A percentile compares a stretch with the other conserved stretches of the same genome.
These are phyloP conservation scores for Erigeron canadensis DNA, from an alignment of 129 eudicot species.

Conservation along the genomic window DNA sequence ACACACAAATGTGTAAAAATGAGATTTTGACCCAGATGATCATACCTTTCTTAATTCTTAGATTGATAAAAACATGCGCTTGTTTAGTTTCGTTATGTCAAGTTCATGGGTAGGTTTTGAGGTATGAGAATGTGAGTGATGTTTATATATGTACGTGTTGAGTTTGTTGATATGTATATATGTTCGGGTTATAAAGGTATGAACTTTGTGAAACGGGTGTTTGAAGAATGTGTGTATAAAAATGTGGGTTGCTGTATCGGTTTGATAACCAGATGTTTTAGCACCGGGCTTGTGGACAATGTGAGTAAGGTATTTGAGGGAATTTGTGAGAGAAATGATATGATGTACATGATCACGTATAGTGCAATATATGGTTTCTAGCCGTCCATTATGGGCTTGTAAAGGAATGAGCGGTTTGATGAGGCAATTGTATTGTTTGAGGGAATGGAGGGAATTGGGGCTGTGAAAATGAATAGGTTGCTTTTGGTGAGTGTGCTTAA, in stretches of 20 bases:
- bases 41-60: constrained; percentile 45
- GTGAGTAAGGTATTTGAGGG: constrained; percentile 45
- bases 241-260: constrained; percentile 50
- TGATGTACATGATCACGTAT: too few species aligned
- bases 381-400: too few species aligned
- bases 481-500: constrained; percentile 25
- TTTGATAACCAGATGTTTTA: constrained; percentile 39
- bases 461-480: constrained; percentile 18
- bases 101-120: constrained; percentile 35
- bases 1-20: constrained; percentile 34
- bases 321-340: constrained; percentile 41
- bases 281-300: constrained; percentile 35
- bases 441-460: not conserved
- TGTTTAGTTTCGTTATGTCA: constrained; percentile 29
- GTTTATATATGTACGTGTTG: constrained; percentile 28
- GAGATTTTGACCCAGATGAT: constrained; percentile 30
- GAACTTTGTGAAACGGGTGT: constrained; percentile 30
- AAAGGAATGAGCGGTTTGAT: constrained; percentile 22
- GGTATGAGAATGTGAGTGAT: constrained; percentile 36
- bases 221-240: constrained; percentile 31
- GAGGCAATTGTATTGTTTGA: constrained; percentile 26
- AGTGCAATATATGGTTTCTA: constrained; percentile 46
- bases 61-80: constrained; percentile 29
- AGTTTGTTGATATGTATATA: constrained; percentile 34
- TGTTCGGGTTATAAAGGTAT: constrained; percentile 22